Percentiles rank a stretch among this genome's conserved stretches.
Conservation (phyloP, 805 yeast species). For the Candida railenensis region DNA sequence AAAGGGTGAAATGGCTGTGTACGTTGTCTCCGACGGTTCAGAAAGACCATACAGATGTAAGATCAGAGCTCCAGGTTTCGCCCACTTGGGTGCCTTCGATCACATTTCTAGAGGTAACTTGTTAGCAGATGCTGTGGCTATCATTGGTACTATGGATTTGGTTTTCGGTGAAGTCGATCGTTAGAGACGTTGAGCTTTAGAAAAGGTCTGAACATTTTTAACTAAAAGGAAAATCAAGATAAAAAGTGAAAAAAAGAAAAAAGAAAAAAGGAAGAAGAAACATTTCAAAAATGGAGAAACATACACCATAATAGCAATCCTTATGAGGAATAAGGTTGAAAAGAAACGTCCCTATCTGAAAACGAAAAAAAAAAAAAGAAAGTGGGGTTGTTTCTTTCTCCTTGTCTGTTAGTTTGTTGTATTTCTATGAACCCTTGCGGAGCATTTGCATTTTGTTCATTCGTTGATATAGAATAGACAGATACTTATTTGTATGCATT, state of each 20-base stretch:
- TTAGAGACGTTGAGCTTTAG: too few species aligned
- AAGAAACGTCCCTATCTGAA: too few species aligned
- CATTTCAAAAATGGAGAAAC: neutral
- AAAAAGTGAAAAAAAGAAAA: neutral
- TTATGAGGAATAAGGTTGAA: too few species aligned
- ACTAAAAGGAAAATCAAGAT: neutral
- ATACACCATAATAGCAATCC: too few species aligned
- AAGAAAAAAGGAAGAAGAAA: neutral
- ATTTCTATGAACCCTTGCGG: neutral
- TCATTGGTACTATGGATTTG: constrained; percentile 92
- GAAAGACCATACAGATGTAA: constrained; percentile 92
- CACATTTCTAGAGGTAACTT: constrained; percentile 83
- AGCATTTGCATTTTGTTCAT: constrained; percentile 3
- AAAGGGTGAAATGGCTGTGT: constrained; percentile 93
- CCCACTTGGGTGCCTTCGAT: constrained; percentile 86
- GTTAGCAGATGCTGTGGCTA: constrained; percentile 90
- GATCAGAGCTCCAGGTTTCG: constrained; percentile 93
- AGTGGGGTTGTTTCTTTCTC: too few species aligned
- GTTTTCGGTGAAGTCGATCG: constrained; percentile 95
- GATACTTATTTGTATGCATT: neutral
- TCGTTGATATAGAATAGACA: constrained; percentile 2
- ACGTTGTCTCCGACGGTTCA: constrained; percentile 82
- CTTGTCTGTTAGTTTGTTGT: too few species aligned
- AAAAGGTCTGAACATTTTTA: neutral
- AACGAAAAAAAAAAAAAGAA: too few species aligned